Conservation (phyloP, 2,329 filamentous ascomycete genomes). For the Microdochium trichocladiopsis region DNA sequence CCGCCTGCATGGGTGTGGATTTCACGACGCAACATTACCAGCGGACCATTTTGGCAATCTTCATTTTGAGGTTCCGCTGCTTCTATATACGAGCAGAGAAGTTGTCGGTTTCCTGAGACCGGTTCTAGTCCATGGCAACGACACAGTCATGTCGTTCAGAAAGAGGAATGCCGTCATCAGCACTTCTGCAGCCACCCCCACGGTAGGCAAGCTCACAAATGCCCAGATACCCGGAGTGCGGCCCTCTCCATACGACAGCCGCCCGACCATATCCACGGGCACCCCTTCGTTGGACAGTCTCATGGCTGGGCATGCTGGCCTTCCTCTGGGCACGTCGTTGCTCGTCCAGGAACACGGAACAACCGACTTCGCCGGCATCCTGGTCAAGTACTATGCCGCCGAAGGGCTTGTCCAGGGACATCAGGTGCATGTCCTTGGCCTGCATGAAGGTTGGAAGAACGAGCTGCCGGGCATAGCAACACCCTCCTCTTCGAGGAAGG, state of each 20-base stretch:
- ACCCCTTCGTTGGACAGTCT: conserved; percentile 78
- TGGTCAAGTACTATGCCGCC: conserved; percentile 84
- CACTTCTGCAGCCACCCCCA: conserved; percentile 20
- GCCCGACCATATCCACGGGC: conserved; percentile 84
- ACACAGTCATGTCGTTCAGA: conserved; percentile 47
- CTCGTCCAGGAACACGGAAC: conserved; percentile 85
- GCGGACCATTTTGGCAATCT: too few species aligned
- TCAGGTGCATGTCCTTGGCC: conserved; percentile 75
- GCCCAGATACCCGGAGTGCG: conserved; percentile 49
- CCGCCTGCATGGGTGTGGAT: not conserved
- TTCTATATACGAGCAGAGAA: too few species aligned
- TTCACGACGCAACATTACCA: not conserved
- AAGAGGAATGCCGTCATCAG: conserved; percentile 49
- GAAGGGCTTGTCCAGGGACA: conserved; percentile 92
- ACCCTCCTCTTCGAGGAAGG: not conserved
- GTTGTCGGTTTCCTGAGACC: not conserved
- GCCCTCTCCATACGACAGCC: conserved; percentile 83
- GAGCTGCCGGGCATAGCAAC: conserved; percentile 69
- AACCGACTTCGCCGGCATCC: conserved; percentile 82
- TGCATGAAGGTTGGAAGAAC: conserved; percentile 71
- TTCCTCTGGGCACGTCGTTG: conserved; percentile 74
- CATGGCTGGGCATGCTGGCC: conserved; percentile 77
- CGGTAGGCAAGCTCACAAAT: conserved; percentile 25
- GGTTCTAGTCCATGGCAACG: not conserved
- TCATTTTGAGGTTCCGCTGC: too few species aligned